A percentile compares a stretch with the other conserved stretches of the same genome.
These are phyloP conservation scores for Cercophora samala DNA, from an alignment of 495 filamentous ascomycete species.

Conservation along the genomic window DNA sequence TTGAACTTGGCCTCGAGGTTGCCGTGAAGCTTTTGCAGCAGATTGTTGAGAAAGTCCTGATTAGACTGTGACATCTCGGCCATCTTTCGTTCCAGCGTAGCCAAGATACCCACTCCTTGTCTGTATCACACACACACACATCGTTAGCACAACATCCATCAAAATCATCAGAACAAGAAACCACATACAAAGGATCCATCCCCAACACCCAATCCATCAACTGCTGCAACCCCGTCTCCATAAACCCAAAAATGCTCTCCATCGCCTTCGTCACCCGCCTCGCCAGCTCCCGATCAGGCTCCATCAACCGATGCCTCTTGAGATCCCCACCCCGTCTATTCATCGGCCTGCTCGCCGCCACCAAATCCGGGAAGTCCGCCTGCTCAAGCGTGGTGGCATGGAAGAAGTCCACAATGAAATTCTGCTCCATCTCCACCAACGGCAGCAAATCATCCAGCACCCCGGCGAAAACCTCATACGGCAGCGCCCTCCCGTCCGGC, in stretches of 20 bases:
- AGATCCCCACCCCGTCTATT: slow-evolving; percentile 65
- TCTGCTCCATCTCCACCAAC: slow-evolving; percentile 85
- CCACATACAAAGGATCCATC: slow-evolving; percentile 74
- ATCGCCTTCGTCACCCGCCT: slow-evolving; percentile 75
- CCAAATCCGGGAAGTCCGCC: slow-evolving; percentile 76
- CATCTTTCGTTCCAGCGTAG: slow-evolving; percentile 72
- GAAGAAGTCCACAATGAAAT: slow-evolving; percentile 92
- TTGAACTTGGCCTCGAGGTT: slow-evolving; percentile 73
- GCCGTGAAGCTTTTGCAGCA: slow-evolving; percentile 74
- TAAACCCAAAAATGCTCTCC: slow-evolving; percentile 80
- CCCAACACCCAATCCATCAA: slow-evolving; percentile 80
- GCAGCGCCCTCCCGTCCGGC: slow-evolving; percentile 62
- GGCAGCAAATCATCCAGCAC: slow-evolving; percentile 73
- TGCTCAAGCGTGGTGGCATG: slow-evolving; percentile 75
- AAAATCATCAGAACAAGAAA: neutral
- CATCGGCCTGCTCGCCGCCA: slow-evolving; percentile 62
- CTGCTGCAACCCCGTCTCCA: slow-evolving; percentile 72
- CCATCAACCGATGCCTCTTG: slow-evolving; percentile 66
- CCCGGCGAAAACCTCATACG: slow-evolving; percentile 80
- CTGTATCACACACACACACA: slow-evolving; percentile 31
- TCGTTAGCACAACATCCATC: neutral
- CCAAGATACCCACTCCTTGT: slow-evolving; percentile 86
- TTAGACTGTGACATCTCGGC: slow-evolving; percentile 77
- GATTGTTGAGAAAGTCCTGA: slow-evolving; percentile 82
- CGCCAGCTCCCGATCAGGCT: slow-evolving; percentile 79